phyloP scores from a whole-genome alignment of 2,329 filamentous ascomycete genomes.

The Parastagonospora avenae region DNA sequence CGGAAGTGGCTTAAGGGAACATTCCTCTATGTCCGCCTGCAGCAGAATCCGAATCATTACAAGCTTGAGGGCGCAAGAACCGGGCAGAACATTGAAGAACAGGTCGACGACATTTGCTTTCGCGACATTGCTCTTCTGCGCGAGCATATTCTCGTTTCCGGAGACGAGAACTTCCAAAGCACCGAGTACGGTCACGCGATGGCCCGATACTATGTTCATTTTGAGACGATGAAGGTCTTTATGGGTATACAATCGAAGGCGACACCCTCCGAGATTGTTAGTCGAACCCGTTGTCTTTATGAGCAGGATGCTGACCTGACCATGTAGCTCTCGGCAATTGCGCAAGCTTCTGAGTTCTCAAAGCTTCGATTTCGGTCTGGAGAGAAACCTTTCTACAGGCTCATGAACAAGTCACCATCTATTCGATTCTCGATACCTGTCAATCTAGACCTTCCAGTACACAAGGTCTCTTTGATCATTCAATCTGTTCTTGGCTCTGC shows the following conservation, averaged over 20 bases:
- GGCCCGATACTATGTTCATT: slow-evolving; percentile 80
- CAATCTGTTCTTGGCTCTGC: slow-evolving; percentile 73
- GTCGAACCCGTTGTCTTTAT: slow-evolving; percentile 28
- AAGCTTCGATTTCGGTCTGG: slow-evolving; percentile 72
- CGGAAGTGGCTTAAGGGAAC: slow-evolving; percentile 77
- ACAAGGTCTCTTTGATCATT: slow-evolving; percentile 80
- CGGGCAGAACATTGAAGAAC: slow-evolving; percentile 62
- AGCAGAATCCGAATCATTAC: slow-evolving; percentile 73
- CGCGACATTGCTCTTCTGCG: slow-evolving; percentile 70
- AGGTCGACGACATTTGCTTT: slow-evolving; percentile 72
- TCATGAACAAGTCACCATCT: slow-evolving; percentile 70
- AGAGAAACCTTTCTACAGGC: slow-evolving; percentile 72
- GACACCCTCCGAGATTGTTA: slow-evolving; percentile 70
- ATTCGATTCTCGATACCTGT: slow-evolving; percentile 75
- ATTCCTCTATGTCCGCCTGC: slow-evolving; percentile 76
- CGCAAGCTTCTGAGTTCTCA: slow-evolving; percentile 73
- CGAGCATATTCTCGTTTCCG: slow-evolving; percentile 62
- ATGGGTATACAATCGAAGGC: slow-evolving; percentile 66
- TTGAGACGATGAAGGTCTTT: slow-evolving; percentile 77
- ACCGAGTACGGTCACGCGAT: slow-evolving; percentile 80
- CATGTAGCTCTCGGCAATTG: slow-evolving; percentile 66
- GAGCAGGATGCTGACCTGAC: slow-evolving; percentile 4
- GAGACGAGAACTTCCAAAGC: slow-evolving; percentile 57
- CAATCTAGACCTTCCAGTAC: slow-evolving; percentile 66
- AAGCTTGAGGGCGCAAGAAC: slow-evolving; percentile 62